A percentile compares a stretch with the other conserved stretches of the same genome.
phyloP scores from a whole-genome alignment of 1,139 yeast species.

The Debaryomyces nepalensis region DNA sequence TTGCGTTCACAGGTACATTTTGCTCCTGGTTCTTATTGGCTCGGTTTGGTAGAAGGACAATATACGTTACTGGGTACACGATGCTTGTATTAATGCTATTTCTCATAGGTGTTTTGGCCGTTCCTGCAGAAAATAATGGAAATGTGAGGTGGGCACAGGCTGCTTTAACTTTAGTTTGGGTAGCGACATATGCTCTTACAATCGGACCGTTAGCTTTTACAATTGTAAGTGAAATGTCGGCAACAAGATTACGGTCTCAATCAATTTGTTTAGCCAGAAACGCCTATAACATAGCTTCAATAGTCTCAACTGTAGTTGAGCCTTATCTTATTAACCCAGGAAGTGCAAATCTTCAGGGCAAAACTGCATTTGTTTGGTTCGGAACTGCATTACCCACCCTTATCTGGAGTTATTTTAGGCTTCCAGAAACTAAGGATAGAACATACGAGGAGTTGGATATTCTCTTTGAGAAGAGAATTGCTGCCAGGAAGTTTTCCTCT shows the following conservation, averaged over 20 bases:
- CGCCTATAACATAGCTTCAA: slow-evolving; percentile 46
- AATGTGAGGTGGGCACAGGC: slow-evolving; percentile 52
- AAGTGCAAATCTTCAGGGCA: slow-evolving; percentile 61
- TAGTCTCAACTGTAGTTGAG: slow-evolving; percentile 31
- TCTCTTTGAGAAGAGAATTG: slow-evolving; percentile 35
- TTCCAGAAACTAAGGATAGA: slow-evolving; percentile 63
- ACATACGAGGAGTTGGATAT: slow-evolving; percentile 64
- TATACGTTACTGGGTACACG: slow-evolving; percentile 50
- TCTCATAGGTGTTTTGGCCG: slow-evolving; percentile 45
- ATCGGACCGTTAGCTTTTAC: slow-evolving; percentile 65
- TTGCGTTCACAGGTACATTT: slow-evolving; percentile 57
- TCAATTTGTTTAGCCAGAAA: slow-evolving; percentile 57
- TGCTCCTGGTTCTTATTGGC: slow-evolving; percentile 54
- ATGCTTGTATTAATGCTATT: slow-evolving; percentile 42
- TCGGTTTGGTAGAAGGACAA: slow-evolving; percentile 52
- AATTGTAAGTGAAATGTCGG: slow-evolving; percentile 60
- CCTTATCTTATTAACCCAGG: slow-evolving; percentile 66
- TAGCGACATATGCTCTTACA: slow-evolving; percentile 55
- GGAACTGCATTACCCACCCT: slow-evolving; percentile 45
- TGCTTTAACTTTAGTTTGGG: slow-evolving; percentile 48
- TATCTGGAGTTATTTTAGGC: slow-evolving; percentile 54
- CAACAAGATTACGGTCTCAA: slow-evolving; percentile 58
- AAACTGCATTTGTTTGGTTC: slow-evolving; percentile 62
- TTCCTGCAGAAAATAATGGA: slow-evolving; percentile 18
- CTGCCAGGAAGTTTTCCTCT: slow-evolving; percentile 1